Conservation (phyloP, 306 rosid genomes). For the Abrus pulchellus region DNA sequence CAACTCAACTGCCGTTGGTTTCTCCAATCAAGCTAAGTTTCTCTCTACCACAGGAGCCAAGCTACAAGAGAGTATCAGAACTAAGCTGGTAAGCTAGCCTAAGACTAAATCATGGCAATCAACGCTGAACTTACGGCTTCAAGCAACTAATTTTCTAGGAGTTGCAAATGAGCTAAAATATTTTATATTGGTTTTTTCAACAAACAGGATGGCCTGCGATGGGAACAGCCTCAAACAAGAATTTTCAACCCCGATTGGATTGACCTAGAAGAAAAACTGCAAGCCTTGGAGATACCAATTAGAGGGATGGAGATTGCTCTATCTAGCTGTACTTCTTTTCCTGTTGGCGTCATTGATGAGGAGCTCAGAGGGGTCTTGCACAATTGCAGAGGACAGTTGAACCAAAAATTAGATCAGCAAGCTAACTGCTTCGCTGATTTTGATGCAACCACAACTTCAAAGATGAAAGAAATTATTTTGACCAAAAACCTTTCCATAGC, state of each 20-base stretch:
- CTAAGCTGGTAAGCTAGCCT: conserved; percentile 58
- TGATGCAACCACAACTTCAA: conserved; percentile 56
- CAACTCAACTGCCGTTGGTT: conserved; percentile 48
- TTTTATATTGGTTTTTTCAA: conserved; percentile 12
- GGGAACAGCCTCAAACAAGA: conserved; percentile 68
- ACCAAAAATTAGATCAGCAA: conserved; percentile 55
- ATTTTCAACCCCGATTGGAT: conserved; percentile 42
- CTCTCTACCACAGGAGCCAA: conserved; percentile 64
- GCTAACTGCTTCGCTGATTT: conserved; percentile 51
- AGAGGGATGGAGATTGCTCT: conserved; percentile 80
- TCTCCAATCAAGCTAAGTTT: conserved; percentile 55
- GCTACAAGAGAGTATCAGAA: conserved; percentile 55
- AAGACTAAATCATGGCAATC: conserved; percentile 14
- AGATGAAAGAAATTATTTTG: conserved; percentile 42
- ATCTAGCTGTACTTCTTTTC: conserved; percentile 55
- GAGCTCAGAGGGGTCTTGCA: conserved; percentile 56
- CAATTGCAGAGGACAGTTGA: conserved; percentile 49
- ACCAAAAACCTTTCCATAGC: conserved; percentile 47
- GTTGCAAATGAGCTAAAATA: conserved; percentile 20
- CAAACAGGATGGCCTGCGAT: conserved; percentile 71
- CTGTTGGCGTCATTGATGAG: conserved; percentile 57
- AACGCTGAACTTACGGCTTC: not conserved
- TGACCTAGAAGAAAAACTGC: conserved; percentile 56
- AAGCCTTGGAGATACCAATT: conserved; percentile 59
- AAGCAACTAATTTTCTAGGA: conserved; percentile 23